Evolutionary conservation across 2,329 filamentous ascomycete genomes (phyloP).

Genomic region (Aspergillus fumigatus): DNA sequence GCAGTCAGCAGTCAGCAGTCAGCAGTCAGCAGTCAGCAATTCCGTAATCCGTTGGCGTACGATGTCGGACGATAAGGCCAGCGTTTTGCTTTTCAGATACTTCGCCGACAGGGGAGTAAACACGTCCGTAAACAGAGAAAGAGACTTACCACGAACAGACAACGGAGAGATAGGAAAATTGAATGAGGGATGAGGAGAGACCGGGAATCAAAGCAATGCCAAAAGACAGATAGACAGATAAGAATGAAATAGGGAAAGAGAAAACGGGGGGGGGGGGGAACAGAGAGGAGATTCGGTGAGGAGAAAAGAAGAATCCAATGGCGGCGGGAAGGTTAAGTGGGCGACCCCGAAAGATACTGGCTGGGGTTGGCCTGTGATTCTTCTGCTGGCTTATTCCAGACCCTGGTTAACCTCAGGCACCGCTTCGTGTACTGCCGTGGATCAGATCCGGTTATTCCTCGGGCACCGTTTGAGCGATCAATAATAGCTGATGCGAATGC

Average conservation of each 20-base stretch:
- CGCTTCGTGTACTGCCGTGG: background rate
- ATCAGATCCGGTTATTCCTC: background rate
- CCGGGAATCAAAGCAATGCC: constrained; percentile 4
- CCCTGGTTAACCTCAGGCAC: background rate
- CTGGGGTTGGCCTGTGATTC: background rate
- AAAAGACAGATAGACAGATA: constrained; percentile 2
- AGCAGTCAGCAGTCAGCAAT: background rate
- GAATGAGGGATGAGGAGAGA: background rate
- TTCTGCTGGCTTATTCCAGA: background rate
- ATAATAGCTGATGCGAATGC: background rate
- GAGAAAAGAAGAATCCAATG: constrained; percentile 5
- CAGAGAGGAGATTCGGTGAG: constrained; percentile 1
- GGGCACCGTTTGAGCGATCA: background rate
- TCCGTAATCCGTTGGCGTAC: background rate
- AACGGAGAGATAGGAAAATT: background rate
- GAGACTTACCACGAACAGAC: background rate
- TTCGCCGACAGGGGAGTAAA: background rate
- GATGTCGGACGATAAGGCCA: background rate
- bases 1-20: background rate
- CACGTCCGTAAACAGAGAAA: background rate
- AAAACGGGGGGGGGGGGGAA: constrained; percentile 2
- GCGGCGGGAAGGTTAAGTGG: constrained; percentile 1
- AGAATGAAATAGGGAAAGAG: constrained; percentile 7
- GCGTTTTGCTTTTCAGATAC: background rate
- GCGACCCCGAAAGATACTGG: background rate